A percentile compares a stretch with the other conserved stretches of the same genome.
These are phyloP conservation scores for Coemansia sp. DNA, from an alignment of 371 early-diverging fungal genomes.

Conservation along the genomic window DNA sequence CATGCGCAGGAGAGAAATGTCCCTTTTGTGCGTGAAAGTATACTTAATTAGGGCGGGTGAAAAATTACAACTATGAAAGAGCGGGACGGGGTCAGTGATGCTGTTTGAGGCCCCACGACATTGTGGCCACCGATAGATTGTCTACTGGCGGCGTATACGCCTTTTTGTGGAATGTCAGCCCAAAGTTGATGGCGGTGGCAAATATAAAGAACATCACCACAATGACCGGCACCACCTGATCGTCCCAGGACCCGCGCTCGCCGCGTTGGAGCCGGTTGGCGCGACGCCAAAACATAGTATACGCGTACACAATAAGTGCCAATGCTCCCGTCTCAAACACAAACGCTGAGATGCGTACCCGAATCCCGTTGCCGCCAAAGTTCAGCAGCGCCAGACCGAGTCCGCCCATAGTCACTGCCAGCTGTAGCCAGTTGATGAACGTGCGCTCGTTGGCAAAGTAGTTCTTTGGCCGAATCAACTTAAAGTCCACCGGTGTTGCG, in stretches of 20 bases:
- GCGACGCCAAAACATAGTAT: constrained; percentile 46
- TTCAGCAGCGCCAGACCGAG: constrained; percentile 79
- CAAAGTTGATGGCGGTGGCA: constrained; percentile 53
- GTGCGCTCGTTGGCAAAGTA: constrained; percentile 96
- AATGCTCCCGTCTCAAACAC: constrained; percentile 51
- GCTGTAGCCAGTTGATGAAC: constrained; percentile 86
- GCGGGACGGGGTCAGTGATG: neutral
- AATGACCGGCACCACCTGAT: constrained; percentile 46
- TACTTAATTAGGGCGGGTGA: neutral
- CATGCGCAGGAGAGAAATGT: neutral
- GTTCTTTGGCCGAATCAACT: constrained; percentile 67
- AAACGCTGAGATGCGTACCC: constrained; percentile 52
- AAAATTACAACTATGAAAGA: neutral
- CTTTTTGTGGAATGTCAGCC: constrained; percentile 52
- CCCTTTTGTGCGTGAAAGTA: neutral
- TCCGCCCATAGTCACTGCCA: constrained; percentile 70
- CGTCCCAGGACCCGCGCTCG: constrained; percentile 53
- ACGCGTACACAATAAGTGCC: constrained; percentile 51
- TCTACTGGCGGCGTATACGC: constrained; percentile 43
- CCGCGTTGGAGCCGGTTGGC: constrained; percentile 50
- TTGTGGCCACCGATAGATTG: constrained; percentile 27
- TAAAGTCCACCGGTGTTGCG: constrained; percentile 37
- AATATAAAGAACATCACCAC: constrained; percentile 53
- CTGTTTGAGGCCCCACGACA: constrained; percentile 41
- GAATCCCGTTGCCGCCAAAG: constrained; percentile 63